A percentile compares a stretch with the other conserved stretches of the same genome.
phyloP scores from a whole-genome alignment of 1,284 basidiomycete genomes.

The Lignosus rhinocerotis region DNA sequence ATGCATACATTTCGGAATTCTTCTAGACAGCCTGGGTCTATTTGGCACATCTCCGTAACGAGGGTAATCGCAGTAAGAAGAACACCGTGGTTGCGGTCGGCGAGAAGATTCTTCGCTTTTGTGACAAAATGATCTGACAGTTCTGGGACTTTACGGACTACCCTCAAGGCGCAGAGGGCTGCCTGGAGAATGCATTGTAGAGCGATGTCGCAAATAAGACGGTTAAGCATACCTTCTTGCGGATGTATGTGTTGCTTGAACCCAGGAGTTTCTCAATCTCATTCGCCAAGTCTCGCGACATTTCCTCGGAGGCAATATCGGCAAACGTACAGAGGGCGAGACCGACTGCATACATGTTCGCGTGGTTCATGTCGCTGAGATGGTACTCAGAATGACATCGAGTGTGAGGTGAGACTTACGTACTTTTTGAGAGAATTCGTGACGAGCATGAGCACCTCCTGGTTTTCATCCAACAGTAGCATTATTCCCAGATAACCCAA shows the following conservation, averaged over 20 bases:
- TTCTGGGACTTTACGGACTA: constrained; percentile 97
- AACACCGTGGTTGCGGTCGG: constrained; percentile 97
- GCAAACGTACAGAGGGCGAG: constrained; percentile 98
- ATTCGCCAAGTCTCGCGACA: constrained; percentile 95
- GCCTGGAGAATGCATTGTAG: constrained; percentile 54
- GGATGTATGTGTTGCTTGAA: constrained; percentile 97
- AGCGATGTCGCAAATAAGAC: background rate
- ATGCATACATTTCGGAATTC: constrained; percentile 84
- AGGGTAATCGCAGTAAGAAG: constrained; percentile 92
- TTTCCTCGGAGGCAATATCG: constrained; percentile 98
- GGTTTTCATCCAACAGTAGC: constrained; percentile 96
- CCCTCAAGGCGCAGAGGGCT: constrained; percentile 93
- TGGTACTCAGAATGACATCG: constrained; percentile 6
- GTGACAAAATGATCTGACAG: constrained; percentile 90
- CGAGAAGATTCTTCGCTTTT: constrained; percentile 89
- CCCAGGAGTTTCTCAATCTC: constrained; percentile 98
- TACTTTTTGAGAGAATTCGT: constrained; percentile 99
- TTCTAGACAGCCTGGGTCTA: constrained; percentile 72
- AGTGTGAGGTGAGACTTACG: constrained; percentile 32
- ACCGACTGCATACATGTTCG: constrained; percentile 99
- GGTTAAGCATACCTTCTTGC: constrained; percentile 80
- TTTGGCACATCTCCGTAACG: constrained; percentile 91
- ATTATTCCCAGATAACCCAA: constrained; percentile 98
- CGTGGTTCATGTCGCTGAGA: constrained; percentile 97
- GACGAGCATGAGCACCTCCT: constrained; percentile 96